A percentile compares a stretch with the other conserved stretches of the same genome.
These are phyloP conservation scores for Candida patagonica DNA, from an alignment of 805 yeast genomes.

Conservation along the genomic window DNA sequence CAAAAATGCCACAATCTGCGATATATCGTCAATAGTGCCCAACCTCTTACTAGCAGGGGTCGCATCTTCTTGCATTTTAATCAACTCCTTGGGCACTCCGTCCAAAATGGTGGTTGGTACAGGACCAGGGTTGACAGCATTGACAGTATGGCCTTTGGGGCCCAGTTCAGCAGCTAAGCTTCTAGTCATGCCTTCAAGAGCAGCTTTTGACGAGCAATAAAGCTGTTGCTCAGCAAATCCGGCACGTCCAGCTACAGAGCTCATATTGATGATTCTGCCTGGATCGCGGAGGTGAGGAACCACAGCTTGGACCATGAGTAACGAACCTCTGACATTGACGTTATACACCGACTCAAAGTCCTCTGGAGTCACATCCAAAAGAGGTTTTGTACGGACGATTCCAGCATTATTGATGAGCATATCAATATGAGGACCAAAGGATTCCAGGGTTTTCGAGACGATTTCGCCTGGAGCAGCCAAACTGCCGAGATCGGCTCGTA, in stretches of 20 bases:
- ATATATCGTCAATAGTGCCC: constrained; percentile 9
- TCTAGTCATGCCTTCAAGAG: constrained; percentile 13
- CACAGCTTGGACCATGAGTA: constrained; percentile 12
- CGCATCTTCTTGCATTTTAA: constrained; percentile 6
- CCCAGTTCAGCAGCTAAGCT: constrained; percentile 15
- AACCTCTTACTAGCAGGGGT: constrained; percentile 6
- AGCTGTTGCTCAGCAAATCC: constrained; percentile 7
- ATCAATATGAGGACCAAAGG: constrained; percentile 18
- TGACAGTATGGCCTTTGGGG: constrained; percentile 11
- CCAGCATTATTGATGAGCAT: constrained; percentile 32
- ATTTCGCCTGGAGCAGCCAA: constrained; percentile 9
- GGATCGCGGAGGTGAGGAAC: constrained; percentile 10
- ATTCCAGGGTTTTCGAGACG: constrained; percentile 5
- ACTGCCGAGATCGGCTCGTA: constrained; percentile 8
- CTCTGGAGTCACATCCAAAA: constrained; percentile 11
- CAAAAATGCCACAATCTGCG: constrained; percentile 11
- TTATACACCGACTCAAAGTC: constrained; percentile 8
- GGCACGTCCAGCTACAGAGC: constrained; percentile 9
- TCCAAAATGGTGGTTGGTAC: constrained; percentile 11
- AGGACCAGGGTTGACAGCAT: constrained; percentile 15
- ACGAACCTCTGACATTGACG: constrained; percentile 14
- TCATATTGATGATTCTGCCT: constrained; percentile 12
- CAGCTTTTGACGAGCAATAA: constrained; percentile 15
- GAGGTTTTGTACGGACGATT: constrained; percentile 5
- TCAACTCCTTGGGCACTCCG: constrained; percentile 5